phyloP scores from a whole-genome alignment of 1,139 yeast species.

The Yamadazyma sp. region DNA sequence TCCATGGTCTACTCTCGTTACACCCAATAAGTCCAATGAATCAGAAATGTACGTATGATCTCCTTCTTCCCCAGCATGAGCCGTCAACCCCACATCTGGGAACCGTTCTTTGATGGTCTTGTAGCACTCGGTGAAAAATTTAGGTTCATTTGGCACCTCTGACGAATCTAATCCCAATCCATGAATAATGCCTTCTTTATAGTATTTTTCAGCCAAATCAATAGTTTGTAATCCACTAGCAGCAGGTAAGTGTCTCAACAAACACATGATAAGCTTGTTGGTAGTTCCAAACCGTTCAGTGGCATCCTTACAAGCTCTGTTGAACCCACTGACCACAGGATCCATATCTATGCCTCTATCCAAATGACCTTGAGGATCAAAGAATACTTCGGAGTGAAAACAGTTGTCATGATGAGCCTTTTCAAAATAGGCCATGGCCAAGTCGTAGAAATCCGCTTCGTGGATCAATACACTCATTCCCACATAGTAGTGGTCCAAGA shows the following conservation, averaged over 20 bases:
- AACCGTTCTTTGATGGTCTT: conserved; percentile 40
- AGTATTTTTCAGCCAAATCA: conserved; percentile 48
- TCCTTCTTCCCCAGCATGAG: conserved; percentile 90
- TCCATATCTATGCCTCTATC: conserved; percentile 63
- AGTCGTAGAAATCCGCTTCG: conserved; percentile 67
- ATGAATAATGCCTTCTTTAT: conserved; percentile 55
- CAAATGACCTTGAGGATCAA: conserved; percentile 83
- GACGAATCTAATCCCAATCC: conserved; percentile 79
- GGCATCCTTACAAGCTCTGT: conserved; percentile 63
- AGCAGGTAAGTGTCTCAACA: conserved; percentile 70
- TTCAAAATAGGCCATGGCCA: conserved; percentile 71
- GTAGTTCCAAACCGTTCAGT: conserved; percentile 56
- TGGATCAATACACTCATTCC: conserved; percentile 71
- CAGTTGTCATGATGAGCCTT: conserved; percentile 64
- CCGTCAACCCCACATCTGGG: conserved; percentile 62
- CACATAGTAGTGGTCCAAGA: conserved; percentile 72
- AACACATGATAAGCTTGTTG: conserved; percentile 74
- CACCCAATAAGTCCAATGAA: conserved; percentile 58
- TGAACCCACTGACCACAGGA: conserved; percentile 61
- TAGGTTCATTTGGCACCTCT: conserved; percentile 75
- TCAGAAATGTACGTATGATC: conserved; percentile 60
- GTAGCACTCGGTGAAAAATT: conserved; percentile 63
- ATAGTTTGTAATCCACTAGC: conserved; percentile 57
- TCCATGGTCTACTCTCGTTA: conserved; percentile 78
- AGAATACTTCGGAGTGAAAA: conserved; percentile 68